Evolutionary conservation across 1,139 yeast species (phyloP).

Genomic region (Taphrina confusa): DNA sequence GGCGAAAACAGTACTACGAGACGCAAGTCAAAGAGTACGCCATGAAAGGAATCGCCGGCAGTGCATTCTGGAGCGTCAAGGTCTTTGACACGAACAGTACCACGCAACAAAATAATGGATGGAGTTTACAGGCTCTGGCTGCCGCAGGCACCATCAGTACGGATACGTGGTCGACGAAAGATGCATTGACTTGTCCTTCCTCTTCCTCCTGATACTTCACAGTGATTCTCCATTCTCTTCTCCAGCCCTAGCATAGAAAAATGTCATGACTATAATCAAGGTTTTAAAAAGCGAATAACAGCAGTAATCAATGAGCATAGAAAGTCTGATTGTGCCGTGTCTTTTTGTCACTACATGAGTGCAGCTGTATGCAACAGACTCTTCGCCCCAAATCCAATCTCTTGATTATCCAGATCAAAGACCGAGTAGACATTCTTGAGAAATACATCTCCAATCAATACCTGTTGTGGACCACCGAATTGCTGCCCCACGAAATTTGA

Average conservation of each 20-base stretch:
- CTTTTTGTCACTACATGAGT: neutral
- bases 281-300: too few species aligned
- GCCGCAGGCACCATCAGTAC: neutral
- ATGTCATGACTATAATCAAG: too few species aligned
- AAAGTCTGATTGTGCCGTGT: too few species aligned
- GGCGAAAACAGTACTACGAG: slow-evolving; percentile 44
- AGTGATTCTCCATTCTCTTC: neutral
- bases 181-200: slow-evolving; percentile 13
- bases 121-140: slow-evolving; percentile 24
- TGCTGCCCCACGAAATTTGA: slow-evolving; percentile 61
- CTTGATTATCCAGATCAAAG: slow-evolving; percentile 56
- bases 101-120: slow-evolving; percentile 23
- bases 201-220: neutral
- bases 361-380: slow-evolving; percentile 1
- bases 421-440: slow-evolving; percentile 60
- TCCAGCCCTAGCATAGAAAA: neutral
- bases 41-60: slow-evolving; percentile 8
- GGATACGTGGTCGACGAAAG: neutral
- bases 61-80: slow-evolving; percentile 30
- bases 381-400: slow-evolving; percentile 56
- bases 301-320: too few species aligned
- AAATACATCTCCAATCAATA: slow-evolving; percentile 65
- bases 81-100: slow-evolving; percentile 12
- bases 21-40: slow-evolving; percentile 44
- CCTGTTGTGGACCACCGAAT: slow-evolving; percentile 43